Base-by-base conservation (phyloP, 1,139 yeast species). In the Protomyces macrosporus region DNA sequence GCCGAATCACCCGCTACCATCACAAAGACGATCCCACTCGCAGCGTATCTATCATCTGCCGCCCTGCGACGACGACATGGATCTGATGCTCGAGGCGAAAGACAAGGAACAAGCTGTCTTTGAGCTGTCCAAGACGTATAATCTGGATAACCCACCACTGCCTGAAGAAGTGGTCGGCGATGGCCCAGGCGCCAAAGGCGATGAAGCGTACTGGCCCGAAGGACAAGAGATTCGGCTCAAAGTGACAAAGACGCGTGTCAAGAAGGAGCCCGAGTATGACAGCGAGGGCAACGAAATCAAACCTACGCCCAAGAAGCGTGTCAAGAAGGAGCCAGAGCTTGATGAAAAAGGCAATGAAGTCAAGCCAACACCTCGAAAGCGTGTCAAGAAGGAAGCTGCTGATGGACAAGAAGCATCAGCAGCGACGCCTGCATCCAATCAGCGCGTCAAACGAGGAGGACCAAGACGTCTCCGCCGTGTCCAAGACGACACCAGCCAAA, bases 81-180 rank as follows among this genome's bases (percentile, higher is more conserved):
- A 72, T n/a, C 68, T 67, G 9, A 70, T 67, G 42, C 71, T 70
- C 9, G 68, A 65, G 35, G 72, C 68, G 6, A 73, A 71, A 75
- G 76, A 80, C 71, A 77, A 82, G 74, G 88, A 87, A 56, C 83
- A 83, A 69, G 73, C 84, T 64, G 83, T 84, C 48, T 78, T 83
- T 67, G 80, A 78, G 66, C 40, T 64, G 36, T 45, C 58, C 5
- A 60, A 42, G 32, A 48, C 48, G 34, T 60, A 53, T 23, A 53
- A 45, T 16, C 50, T 60, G 32, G 45, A 60, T 33, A 60, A 60
- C 35, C 63, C 63, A 36, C 58, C 58, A 10, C 7, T 53, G 6
- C 63, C 63, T 12, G 45, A 39, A 7, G 58, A 60, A 53, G 58
- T 60, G 4, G 63, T 54, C 9, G 63, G 62, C 6, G 62, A 58